Conservation (phyloP, 2,329 filamentous ascomycete genomes). For the Nemania diffusa region DNA sequence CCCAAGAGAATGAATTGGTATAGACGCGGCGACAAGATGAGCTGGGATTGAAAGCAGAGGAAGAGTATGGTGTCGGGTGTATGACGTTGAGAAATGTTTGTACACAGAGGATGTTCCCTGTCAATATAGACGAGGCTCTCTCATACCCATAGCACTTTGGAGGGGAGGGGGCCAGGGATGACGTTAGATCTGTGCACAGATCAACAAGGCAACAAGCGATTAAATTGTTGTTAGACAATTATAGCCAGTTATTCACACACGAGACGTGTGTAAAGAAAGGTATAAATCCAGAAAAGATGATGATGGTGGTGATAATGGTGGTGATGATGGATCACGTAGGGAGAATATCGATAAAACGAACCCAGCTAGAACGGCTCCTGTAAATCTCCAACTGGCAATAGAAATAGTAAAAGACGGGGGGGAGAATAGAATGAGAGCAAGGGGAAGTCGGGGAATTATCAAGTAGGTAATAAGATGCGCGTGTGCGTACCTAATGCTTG, state of each 20-base stretch:
- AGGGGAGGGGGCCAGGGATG: conserved; percentile 14
- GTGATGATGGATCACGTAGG: neutral
- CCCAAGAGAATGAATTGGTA: conserved; percentile 6
- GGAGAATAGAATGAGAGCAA: neutral
- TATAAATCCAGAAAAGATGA: neutral
- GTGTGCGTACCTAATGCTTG: neutral
- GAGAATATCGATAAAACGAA: conserved; percentile 18
- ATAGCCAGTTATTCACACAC: neutral
- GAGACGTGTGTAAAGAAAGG: neutral
- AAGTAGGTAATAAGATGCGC: conserved; percentile 17
- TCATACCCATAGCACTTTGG: neutral
- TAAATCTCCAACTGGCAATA: neutral
- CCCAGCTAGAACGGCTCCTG: neutral
- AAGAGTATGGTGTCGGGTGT: conserved; percentile 5
- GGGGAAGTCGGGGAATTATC: conserved; percentile 18
- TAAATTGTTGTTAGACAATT: conserved; percentile 8
- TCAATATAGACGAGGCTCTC: conserved; percentile 29
- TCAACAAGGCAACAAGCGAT: conserved; percentile 6
- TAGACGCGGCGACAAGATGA: neutral
- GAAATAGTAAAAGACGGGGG: conserved; percentile 8
- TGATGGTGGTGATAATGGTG: no score
- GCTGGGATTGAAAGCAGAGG: neutral
- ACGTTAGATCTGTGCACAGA: conserved; percentile 24
- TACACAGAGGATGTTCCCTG: conserved; percentile 11
- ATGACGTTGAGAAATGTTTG: conserved; percentile 31